Base-by-base conservation (phyloP, 345 rosid genomes). In the Arabis alpina region DNA sequence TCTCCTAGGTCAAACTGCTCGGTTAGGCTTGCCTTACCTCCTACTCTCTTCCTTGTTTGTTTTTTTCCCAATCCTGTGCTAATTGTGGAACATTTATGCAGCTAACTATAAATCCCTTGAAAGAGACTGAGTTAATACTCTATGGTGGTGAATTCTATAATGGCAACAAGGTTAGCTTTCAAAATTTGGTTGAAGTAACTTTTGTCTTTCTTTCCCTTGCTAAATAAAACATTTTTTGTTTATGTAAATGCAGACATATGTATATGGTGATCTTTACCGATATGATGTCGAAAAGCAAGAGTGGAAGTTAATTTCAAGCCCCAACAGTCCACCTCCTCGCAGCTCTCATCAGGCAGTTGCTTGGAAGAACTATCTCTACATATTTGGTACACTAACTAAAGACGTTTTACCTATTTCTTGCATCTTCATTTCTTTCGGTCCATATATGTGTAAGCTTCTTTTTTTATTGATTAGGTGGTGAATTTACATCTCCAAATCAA, bases 301-400 rank as follows among this genome's bases (percentile, higher is more conserved):
- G 60, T 93, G 98, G 98, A 93, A 89, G 80, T 68, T 71, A 78
- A 67, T 91, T 55, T 89, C 96, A 8, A 93, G 96, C 66, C 98
- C 98, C 43, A 93, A 93, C 56, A 91, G 98, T 75, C 98, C 98
- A 0, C 97, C 97, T 79, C 97, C 95, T 79, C 90, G 98, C 3
- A 93, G 98, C 75, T 89, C 98, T 75, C 98, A 93, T 76, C 98
- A 93, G 84, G 88, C 97, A 6, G 84, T 93, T 86, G 86, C 88
- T 51, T 91, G 98, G 98, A 91, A 93, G 86, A 93, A 91, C 79
- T 87, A 77, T 83, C 94, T 93, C 67, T 93, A 93, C 63, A 86
- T 91, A 14, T 93, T 91, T 74, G 98, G 96, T 93, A 87, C 16
- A 48, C 37, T n/a, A 54, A 23, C 37, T n/a, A 54, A 23, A 0